Conservation (phyloP, 2,329 filamentous ascomycete species). For the Colletotrichum tanaceti region DNA sequence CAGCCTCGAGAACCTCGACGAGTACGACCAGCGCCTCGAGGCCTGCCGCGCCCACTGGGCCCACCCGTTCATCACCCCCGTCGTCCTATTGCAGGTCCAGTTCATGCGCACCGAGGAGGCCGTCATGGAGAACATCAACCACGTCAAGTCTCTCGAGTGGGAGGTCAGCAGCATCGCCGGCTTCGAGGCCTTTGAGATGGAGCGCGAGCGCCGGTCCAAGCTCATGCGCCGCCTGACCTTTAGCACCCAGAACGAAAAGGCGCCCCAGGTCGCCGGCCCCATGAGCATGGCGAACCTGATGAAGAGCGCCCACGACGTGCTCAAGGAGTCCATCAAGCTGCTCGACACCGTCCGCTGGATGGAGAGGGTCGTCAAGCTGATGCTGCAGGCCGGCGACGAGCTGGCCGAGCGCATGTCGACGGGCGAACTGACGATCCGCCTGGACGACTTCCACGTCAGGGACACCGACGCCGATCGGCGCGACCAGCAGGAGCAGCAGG, state of each 20-base stretch:
- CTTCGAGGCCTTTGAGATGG: constrained; percentile 48
- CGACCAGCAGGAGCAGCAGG: constrained; percentile 33
- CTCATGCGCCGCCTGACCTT: constrained; percentile 35
- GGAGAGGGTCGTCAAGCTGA: constrained; percentile 58
- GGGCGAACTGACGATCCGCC: constrained; percentile 38
- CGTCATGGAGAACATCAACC: constrained; percentile 56
- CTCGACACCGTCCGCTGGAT: constrained; percentile 61
- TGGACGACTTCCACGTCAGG: constrained; percentile 24
- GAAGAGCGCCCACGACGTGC: constrained; percentile 60
- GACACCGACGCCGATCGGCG: constrained; percentile 6
- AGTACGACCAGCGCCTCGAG: constrained; percentile 59
- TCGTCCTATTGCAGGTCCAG: constrained; percentile 60
- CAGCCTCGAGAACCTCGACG: constrained; percentile 56
- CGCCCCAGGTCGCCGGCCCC: constrained; percentile 44
- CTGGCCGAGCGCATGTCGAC: constrained; percentile 49
- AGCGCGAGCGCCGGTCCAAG: constrained; percentile 44
- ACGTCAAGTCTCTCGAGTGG: constrained; percentile 55
- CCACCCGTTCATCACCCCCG: constrained; percentile 58
- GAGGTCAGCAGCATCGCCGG: constrained; percentile 58
- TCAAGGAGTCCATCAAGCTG: constrained; percentile 58
- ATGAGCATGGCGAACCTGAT: constrained; percentile 60
- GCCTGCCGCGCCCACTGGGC: constrained; percentile 58
- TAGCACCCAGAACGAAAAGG: constrained; percentile 28
- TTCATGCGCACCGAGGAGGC: constrained; percentile 58
- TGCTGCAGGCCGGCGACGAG: constrained; percentile 58